Base-by-base conservation (phyloP, 2,329 filamentous ascomycete species). In the Aspergillus nomiae region DNA sequence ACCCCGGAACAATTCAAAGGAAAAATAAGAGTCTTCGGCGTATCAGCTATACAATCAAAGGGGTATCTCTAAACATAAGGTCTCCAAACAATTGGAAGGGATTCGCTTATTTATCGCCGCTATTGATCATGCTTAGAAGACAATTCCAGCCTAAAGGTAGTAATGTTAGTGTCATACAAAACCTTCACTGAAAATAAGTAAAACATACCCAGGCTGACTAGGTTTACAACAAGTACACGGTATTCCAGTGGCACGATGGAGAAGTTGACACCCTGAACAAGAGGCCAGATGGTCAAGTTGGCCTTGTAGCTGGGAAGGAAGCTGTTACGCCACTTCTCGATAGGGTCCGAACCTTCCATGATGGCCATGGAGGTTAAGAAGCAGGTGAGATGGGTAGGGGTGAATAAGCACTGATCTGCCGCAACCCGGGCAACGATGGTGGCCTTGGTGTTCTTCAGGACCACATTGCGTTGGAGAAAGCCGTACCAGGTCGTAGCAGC, bases 221-320 rank as follows among this genome's bases (percentile, higher is more conserved):
- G 77, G 73, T 97, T 97, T 71, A 96, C 94, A 65, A 96, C 89
- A 70, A 97, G 81, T 48, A 97, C 87, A 63, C 93, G 86, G 79
- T 94, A 89, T 74, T 96, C 87, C 66, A 96, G 82, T 56, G 94
- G 94, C 66, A 97, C 86, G 67, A 95, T 86, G 73, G 90, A 90
- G 81, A 97, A 97, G 83, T 97, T 97, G 73, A 90, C 84, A 59
- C 90, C 83, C 82, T 97, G 94, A 61, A 96, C 92, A 69, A 82
- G 82, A 4, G 94, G 94, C 94, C 94, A 97, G 61, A 97, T 79
- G 82, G 92, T 86, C 85, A 92, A 92, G 82, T 97, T 97, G 76
- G 92, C 90, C 76, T 85, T 85, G 73, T 97, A 86, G 36, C 91
- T 91, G 14, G 86, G 84, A 68, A 80, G 78, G 80, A 93, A 97